phyloP scores from a whole-genome alignment of 2,329 filamentous ascomycete species.

The Paecilomyces sp. region DNA sequence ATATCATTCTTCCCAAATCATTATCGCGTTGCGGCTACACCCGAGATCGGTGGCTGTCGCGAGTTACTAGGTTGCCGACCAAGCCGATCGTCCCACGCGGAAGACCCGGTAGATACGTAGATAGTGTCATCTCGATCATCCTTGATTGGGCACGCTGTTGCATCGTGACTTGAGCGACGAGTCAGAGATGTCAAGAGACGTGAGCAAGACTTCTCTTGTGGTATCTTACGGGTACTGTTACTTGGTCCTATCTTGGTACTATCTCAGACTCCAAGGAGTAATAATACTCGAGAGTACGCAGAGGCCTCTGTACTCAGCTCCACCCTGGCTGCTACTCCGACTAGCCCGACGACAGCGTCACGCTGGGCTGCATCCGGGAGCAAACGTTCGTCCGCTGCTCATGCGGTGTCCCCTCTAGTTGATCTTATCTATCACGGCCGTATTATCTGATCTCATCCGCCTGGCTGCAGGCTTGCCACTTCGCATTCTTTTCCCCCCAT shows the following conservation, averaged over 20 bases:
- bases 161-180: neutral
- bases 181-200: too few relatives aligned
- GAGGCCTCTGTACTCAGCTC: too few relatives aligned
- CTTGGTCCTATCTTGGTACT: too few relatives aligned
- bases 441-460: conserved; percentile 4
- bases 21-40: neutral
- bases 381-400: neutral
- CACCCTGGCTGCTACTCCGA: too few relatives aligned
- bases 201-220: too few relatives aligned
- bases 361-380: neutral
- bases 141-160: neutral
- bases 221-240: too few relatives aligned
- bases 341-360: neutral
- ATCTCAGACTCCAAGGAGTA: too few relatives aligned
- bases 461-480: neutral
- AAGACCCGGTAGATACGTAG: neutral
- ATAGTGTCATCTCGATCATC: neutral
- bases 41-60: neutral
- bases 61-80: neutral
- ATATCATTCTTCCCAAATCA: neutral
- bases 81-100: neutral
- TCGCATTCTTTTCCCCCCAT: neutral
- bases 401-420: conserved; percentile 2
- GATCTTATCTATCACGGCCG: conserved; percentile 19
- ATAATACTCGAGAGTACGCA: too few relatives aligned